A percentile compares a stretch with the other conserved stretches of the same genome.
Evolutionary conservation across 2,329 filamentous ascomycete species (phyloP).

Genomic region (Hypoxylon sp.): DNA sequence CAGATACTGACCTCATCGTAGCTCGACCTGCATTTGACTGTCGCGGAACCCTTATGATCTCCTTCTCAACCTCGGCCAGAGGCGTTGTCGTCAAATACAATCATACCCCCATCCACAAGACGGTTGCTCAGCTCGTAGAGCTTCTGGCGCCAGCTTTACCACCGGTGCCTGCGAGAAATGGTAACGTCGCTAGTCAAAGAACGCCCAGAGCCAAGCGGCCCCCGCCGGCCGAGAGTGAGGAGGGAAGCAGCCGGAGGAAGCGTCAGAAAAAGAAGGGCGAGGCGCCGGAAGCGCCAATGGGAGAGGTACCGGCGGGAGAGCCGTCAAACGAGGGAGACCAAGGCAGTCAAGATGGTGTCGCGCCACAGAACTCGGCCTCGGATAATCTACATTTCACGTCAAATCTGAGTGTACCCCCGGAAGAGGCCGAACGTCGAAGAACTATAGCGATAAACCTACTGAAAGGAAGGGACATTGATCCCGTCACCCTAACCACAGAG

Average conservation of each 20-base stretch:
- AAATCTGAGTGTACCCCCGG: constrained; percentile 52
- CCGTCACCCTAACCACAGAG: constrained; percentile 59
- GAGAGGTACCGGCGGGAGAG: neutral
- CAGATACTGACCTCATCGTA: constrained; percentile 41
- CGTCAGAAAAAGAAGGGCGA: constrained; percentile 40
- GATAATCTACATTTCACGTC: constrained; percentile 39
- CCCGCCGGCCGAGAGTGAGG: constrained; percentile 41
- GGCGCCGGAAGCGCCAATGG: constrained; percentile 33
- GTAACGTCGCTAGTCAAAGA: constrained; percentile 33
- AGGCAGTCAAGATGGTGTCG: constrained; percentile 17
- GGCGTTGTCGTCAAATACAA: constrained; percentile 62
- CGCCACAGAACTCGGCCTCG: constrained; percentile 24
- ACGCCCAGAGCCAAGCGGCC: constrained; percentile 44
- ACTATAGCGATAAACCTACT: constrained; percentile 59
- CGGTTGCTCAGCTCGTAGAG: constrained; percentile 59
- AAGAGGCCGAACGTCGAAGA: constrained; percentile 59
- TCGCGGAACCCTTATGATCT: constrained; percentile 58
- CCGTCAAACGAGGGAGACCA: constrained; percentile 2
- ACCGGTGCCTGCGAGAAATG: constrained; percentile 45
- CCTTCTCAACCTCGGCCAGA: constrained; percentile 57
- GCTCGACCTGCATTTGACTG: constrained; percentile 68
- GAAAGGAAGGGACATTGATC: constrained; percentile 57
- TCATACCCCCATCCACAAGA: constrained; percentile 65
- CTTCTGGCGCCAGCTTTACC: constrained; percentile 53
- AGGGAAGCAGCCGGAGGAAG: constrained; percentile 40